phyloP scores from a whole-genome alignment of 2,329 filamentous ascomycete species.

The Capronia coronata region DNA sequence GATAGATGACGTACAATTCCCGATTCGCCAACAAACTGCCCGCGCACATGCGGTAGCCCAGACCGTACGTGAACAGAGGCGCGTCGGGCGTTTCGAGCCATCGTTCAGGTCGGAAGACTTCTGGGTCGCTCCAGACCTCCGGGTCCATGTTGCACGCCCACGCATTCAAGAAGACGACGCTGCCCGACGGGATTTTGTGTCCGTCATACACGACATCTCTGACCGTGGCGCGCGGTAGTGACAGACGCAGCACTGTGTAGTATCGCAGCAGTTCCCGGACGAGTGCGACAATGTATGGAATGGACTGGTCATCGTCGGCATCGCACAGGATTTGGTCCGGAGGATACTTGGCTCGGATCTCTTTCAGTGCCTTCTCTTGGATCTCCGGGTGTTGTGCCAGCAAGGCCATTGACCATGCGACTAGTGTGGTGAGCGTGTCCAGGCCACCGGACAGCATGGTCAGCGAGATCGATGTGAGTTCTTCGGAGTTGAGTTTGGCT shows the following conservation, averaged over 20 bases:
- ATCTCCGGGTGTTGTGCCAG: slow-evolving; percentile 56
- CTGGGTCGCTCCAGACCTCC: slow-evolving; percentile 53
- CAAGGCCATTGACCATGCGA: slow-evolving; percentile 59
- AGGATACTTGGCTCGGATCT: slow-evolving; percentile 51
- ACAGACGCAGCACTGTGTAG: slow-evolving; percentile 58
- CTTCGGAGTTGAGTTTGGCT: slow-evolving; percentile 55
- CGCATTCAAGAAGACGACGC: slow-evolving; percentile 59
- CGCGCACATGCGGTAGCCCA: slow-evolving; percentile 63
- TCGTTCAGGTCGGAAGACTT: slow-evolving; percentile 55
- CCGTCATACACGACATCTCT: slow-evolving; percentile 55
- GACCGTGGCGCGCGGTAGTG: slow-evolving; percentile 56
- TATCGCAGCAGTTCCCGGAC: slow-evolving; percentile 58
- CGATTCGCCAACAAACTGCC: slow-evolving; percentile 58
- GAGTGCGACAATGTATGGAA: slow-evolving; percentile 56
- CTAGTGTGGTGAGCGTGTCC: slow-evolving; percentile 60
- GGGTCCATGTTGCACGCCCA: slow-evolving; percentile 64
- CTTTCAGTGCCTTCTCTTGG: slow-evolving; percentile 53
- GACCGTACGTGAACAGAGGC: slow-evolving; percentile 58
- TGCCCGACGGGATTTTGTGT: slow-evolving; percentile 54
- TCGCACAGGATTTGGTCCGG: slow-evolving; percentile 50
- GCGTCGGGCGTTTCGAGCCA: slow-evolving; percentile 60
- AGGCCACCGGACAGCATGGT: slow-evolving; percentile 64
- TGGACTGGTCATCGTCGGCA: slow-evolving; percentile 57
- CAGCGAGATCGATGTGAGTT: slow-evolving; percentile 59
- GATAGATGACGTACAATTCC: slow-evolving; percentile 59